phyloP scores from a whole-genome alignment of 2,329 filamentous ascomycete species.

The Ophiostoma populinum region DNA sequence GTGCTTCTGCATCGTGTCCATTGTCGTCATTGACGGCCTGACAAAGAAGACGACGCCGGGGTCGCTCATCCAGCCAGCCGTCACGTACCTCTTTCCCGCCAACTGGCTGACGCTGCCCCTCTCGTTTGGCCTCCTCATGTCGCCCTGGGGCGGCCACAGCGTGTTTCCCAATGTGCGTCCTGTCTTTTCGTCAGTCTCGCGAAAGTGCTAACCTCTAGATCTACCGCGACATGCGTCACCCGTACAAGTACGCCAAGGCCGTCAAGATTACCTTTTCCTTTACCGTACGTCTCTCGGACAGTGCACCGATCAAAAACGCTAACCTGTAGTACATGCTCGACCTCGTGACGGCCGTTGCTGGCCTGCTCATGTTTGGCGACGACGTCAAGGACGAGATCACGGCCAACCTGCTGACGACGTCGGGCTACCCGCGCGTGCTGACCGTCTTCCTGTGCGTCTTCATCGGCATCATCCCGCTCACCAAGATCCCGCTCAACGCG shows the following conservation, averaged over 20 bases:
- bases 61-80: slow-evolving; percentile 64
- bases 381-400: slow-evolving; percentile 79
- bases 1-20: slow-evolving; percentile 72
- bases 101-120: slow-evolving; percentile 80
- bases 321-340: slow-evolving; percentile 54
- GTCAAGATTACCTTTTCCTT: slow-evolving; percentile 15
- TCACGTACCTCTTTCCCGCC: slow-evolving; percentile 64
- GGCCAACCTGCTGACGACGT: slow-evolving; percentile 62
- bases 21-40: slow-evolving; percentile 73
- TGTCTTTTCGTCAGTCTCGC: neutral
- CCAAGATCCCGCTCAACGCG: slow-evolving; percentile 83
- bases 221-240: slow-evolving; percentile 50
- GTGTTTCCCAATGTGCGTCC: slow-evolving; percentile 57
- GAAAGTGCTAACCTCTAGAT: slow-evolving; percentile 21
- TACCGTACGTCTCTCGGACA: slow-evolving; percentile 14
- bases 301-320: neutral
- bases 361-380: slow-evolving; percentile 89
- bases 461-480: slow-evolving; percentile 83
- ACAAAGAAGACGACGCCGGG: slow-evolving; percentile 65
- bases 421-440: slow-evolving; percentile 55
- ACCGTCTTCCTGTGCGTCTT: slow-evolving; percentile 71
- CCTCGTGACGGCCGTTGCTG: slow-evolving; percentile 62
- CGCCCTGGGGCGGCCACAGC: slow-evolving; percentile 44
- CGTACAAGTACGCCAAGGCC: slow-evolving; percentile 51
- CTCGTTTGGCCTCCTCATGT: slow-evolving; percentile 81